Conservation (phyloP, 306 rosid genomes). For the Vigna hirtella region DNA sequence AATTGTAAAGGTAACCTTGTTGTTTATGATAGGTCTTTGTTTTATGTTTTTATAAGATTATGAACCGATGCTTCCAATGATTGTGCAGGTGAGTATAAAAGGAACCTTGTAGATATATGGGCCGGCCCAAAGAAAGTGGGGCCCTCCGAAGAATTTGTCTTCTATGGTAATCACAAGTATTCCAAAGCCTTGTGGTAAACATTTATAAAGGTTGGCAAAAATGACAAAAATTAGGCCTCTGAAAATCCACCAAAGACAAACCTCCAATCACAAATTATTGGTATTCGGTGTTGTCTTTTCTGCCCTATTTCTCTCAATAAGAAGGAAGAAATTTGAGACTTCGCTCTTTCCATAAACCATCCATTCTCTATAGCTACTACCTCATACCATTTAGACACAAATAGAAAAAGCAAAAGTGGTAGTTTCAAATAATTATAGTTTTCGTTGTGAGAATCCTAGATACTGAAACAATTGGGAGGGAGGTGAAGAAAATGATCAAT, state of each 20-base stretch:
- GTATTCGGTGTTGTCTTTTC: constrained; percentile 47
- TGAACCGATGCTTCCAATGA: neutral
- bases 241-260: constrained; percentile 56
- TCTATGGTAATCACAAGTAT: constrained; percentile 19
- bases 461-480: constrained; percentile 26
- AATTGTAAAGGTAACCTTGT: neutral
- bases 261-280: constrained; percentile 52
- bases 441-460: constrained; percentile 31
- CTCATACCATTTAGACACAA: neutral
- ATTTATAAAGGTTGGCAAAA: constrained; percentile 46
- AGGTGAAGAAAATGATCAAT: constrained; percentile 62
- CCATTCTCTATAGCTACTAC: constrained; percentile 17
- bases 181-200: constrained; percentile 30
- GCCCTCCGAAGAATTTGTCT: constrained; percentile 38
- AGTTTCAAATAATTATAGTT: neutral
- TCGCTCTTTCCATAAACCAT: constrained; percentile 55
- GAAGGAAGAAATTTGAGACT: constrained; percentile 48
- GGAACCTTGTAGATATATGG: constrained; percentile 54
- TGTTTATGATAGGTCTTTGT: neutral
- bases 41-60: too few relatives aligned
- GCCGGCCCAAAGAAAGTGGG: constrained; percentile 76
- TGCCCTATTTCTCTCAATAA: constrained; percentile 45
- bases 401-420: neutral
- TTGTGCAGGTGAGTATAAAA: constrained; percentile 8
- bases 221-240: constrained; percentile 57